A percentile compares a stretch with the other conserved stretches of the same genome.
These are phyloP conservation scores for Phytophthora tubulina DNA, from an alignment of 352 stramenopile genomes.

Conservation along the genomic window DNA sequence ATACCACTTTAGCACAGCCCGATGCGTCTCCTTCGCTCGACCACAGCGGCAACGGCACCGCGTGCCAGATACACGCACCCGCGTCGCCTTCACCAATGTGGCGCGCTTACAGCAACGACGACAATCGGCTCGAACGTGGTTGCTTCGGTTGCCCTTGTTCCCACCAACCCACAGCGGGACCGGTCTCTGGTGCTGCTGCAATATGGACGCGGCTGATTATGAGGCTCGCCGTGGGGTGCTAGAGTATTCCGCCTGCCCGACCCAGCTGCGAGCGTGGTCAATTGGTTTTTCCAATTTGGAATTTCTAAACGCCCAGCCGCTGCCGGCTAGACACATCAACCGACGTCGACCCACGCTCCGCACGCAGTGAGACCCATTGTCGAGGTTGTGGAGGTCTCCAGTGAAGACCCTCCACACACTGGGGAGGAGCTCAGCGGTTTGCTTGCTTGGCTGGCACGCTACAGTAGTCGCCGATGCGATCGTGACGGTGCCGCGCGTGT, in stretches of 20 bases:
- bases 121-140: background rate
- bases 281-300: background rate
- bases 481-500: background rate
- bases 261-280: constrained; percentile 10
- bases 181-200: background rate
- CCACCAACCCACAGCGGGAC: background rate
- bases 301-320: background rate
- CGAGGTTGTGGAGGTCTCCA: background rate
- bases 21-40: background rate
- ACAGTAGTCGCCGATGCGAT: no score
- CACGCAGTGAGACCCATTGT: constrained; percentile 5
- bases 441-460: background rate
- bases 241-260: constrained; percentile 30
- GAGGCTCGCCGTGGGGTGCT: background rate
- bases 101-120: constrained; percentile 21
- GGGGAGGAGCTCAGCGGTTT: constrained; percentile 3
- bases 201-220: constrained; percentile 17
- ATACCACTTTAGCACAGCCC: background rate
- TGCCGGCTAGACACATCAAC: constrained; percentile 13
- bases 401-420: background rate
- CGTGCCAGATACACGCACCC: constrained; percentile 23
- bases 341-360: background rate
- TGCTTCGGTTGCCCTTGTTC: background rate
- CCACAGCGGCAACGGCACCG: background rate
- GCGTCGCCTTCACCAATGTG: constrained; percentile 23